Base-by-base conservation (phyloP, 192 early-diverging fungal genomes). In the Backusella tuberculispora region DNA sequence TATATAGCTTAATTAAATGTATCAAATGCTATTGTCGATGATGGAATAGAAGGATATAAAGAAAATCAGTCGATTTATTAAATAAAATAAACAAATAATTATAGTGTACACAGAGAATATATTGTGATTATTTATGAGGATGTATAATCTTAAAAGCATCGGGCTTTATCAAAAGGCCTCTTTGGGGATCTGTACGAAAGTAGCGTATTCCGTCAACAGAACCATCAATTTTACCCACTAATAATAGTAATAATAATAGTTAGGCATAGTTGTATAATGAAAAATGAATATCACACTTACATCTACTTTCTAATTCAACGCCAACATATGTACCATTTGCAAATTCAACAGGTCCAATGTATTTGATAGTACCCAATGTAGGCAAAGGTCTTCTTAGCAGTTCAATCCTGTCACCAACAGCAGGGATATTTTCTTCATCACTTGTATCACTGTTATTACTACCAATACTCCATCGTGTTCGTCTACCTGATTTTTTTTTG, bases 301-400 rank as follows among this genome's bases (percentile, higher is more conserved):
- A 68, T 79, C 78, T 26, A 66, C 70, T 70, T 40, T 79, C 78
- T 0, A 79, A 63, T 65, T 79, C 78, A 19, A 79, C 74, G 1
- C 78, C 78, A 38, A 74, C 63, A 74, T 73, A 79, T 6, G 38
- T 66, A 19, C 78, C 78, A 17, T 66, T 38, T 53, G 40, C 68
- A 64, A 42, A 65, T 7, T 47, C 68, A 47, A 79, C 64, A 67
- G 47, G 63, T n/a, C 78, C 78, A 66, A 79, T 71, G 21, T 79
- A 79, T 24, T 71, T 69, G 19, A 79, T 68, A 43, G 41, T 37
- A 34, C 78, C 78, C 26, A 71, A 34, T 1, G 78, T 79, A 38
- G 78, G 78, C 4, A 79, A 64, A 13, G 78, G 78, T 12, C 78
- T 66, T n/a, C 65, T 63, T 7, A 75, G 13, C 15, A 79, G 63